Conservation (phyloP, 352 stramenopile genomes). For the Pythium biforme region DNA sequence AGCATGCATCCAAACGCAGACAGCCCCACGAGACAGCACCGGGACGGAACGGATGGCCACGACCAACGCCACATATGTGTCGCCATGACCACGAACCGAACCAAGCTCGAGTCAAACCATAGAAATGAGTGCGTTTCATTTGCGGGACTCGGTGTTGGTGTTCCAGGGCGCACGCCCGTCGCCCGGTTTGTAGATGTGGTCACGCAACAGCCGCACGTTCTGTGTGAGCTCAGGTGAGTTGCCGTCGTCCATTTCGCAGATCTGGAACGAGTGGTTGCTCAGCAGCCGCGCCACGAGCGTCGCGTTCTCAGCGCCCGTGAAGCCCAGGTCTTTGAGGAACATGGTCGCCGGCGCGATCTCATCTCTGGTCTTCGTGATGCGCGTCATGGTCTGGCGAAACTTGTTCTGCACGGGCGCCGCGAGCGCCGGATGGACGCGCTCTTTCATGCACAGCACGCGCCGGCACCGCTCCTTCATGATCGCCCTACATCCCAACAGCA, state of each 20-base stretch:
- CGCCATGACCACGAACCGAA: neutral
- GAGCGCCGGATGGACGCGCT: constrained; percentile 50
- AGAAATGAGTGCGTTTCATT: constrained; percentile 4
- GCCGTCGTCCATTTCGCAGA: constrained; percentile 79
- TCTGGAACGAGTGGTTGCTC: constrained; percentile 76
- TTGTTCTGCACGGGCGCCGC: constrained; percentile 51
- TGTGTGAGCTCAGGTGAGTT: constrained; percentile 77
- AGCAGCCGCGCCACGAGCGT: constrained; percentile 66
- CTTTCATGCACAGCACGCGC: constrained; percentile 72
- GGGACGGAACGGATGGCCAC: too few species aligned
- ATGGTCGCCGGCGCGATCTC: constrained; percentile 62
- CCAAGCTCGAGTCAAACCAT: neutral
- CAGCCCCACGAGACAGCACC: too few species aligned
- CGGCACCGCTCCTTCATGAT: constrained; percentile 62
- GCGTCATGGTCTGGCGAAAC: constrained; percentile 43
- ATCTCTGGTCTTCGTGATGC: constrained; percentile 33
- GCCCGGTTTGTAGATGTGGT: constrained; percentile 28
- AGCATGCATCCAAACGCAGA: too few species aligned
- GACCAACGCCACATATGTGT: too few species aligned
- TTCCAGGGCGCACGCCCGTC: constrained; percentile 40
- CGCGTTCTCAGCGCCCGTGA: constrained; percentile 68
- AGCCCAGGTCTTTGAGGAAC: constrained; percentile 71
- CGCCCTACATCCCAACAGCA: constrained; percentile 17
- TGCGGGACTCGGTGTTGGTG: constrained; percentile 11
- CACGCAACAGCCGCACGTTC: constrained; percentile 77